Conservation (phyloP, 2,329 filamentous ascomycete genomes). For the Helicocarpus griseus region DNA sequence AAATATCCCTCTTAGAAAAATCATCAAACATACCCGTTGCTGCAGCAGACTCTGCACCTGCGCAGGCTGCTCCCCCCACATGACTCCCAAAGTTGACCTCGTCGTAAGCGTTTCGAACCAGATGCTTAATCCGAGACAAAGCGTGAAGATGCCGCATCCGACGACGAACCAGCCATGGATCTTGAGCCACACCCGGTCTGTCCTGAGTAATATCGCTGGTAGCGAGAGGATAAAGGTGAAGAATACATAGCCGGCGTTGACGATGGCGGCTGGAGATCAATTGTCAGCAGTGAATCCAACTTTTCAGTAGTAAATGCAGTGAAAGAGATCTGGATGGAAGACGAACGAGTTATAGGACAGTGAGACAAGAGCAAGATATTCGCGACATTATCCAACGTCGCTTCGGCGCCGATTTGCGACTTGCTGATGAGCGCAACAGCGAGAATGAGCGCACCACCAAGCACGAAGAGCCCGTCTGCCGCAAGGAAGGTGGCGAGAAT, state of each 20-base stretch:
- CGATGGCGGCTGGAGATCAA: slow-evolving; percentile 50
- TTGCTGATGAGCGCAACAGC: slow-evolving; percentile 44
- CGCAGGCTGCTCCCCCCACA: slow-evolving; percentile 52
- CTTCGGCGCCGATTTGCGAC: slow-evolving; percentile 30
- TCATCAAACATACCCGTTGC: slow-evolving; percentile 45
- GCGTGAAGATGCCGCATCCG: slow-evolving; percentile 53
- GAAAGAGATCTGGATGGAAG: background rate
- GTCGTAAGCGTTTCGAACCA: slow-evolving; percentile 67
- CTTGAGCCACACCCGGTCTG: slow-evolving; percentile 60
- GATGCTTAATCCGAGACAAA: slow-evolving; percentile 56
- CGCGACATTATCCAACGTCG: slow-evolving; percentile 42
- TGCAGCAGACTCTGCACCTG: slow-evolving; percentile 60
- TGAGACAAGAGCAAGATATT: slow-evolving; percentile 42
- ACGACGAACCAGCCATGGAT: slow-evolving; percentile 55
- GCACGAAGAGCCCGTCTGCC: slow-evolving; percentile 44
- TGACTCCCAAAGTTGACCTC: slow-evolving; percentile 49
- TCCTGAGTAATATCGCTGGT: slow-evolving; percentile 59
- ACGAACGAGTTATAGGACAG: slow-evolving; percentile 45
- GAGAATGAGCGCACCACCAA: slow-evolving; percentile 42
- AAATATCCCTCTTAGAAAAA: no score
- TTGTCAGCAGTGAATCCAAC: background rate
- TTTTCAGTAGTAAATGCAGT: background rate
- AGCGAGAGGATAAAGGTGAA: slow-evolving; percentile 59
- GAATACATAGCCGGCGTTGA: slow-evolving; percentile 63
- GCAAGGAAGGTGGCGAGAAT: slow-evolving; percentile 43